Percentiles rank a stretch among this genome's conserved stretches.
These are phyloP conservation scores for Botrytis pseudocinerea DNA, from an alignment of 2,329 filamentous ascomycete genomes.

Conservation along the genomic window DNA sequence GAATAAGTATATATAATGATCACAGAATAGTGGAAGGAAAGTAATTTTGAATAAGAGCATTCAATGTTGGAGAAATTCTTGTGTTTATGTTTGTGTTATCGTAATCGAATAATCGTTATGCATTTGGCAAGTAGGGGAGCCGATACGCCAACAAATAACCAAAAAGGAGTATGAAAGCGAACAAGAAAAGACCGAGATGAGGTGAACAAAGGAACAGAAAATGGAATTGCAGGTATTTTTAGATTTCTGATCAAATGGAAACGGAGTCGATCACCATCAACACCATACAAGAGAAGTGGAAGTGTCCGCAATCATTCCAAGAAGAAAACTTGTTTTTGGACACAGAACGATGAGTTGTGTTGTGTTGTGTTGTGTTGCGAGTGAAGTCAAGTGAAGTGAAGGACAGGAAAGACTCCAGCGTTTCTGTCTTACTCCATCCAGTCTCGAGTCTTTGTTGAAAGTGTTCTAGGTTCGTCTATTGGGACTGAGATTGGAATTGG, in stretches of 20 bases:
- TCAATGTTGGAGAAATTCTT: slow-evolving; percentile 21
- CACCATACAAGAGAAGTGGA: background rate
- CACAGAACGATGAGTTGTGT: background rate
- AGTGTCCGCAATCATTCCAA: background rate
- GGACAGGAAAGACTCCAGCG: background rate
- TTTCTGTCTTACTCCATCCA: background rate
- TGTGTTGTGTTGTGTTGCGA: background rate
- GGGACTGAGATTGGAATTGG: background rate
- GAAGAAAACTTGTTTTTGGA: background rate
- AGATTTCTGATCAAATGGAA: background rate
- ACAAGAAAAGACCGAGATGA: background rate
- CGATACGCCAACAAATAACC: slow-evolving; percentile 20
- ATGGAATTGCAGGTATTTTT: background rate
- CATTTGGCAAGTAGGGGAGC: slow-evolving; percentile 7
- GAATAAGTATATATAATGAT: slow-evolving; percentile 27
- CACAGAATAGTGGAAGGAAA: slow-evolving; percentile 29
- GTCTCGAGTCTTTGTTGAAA: background rate
- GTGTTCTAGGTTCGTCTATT: background rate
- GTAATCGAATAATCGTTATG: slow-evolving; percentile 8
- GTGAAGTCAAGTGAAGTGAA: background rate
- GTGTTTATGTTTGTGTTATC: slow-evolving; percentile 18
- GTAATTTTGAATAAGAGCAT: slow-evolving; percentile 34
- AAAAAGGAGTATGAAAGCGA: slow-evolving; percentile 8
- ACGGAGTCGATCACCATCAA: background rate
- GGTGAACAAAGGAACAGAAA: background rate